Evolutionary conservation across 441 rosid species (phyloP).

Genomic region (Isatis lusitanica): DNA sequence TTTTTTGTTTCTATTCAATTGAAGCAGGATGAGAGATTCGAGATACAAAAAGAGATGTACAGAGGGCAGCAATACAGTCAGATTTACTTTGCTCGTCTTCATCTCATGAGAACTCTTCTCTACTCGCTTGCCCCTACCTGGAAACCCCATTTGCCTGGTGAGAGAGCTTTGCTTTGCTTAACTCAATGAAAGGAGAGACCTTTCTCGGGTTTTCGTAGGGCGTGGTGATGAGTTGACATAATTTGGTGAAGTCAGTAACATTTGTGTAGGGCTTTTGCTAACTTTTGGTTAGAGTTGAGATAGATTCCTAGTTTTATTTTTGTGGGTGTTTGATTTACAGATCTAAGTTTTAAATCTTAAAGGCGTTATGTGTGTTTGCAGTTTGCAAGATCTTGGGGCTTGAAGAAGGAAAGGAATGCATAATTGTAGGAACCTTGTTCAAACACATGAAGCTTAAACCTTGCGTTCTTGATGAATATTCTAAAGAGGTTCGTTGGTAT

Average conservation of each 20-base stretch:
- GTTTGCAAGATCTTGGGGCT: conserved; percentile 84
- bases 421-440: conserved; percentile 85
- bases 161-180: conserved; percentile 1
- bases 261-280: not conserved
- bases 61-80: conserved; percentile 96
- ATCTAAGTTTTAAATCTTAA: not conserved
- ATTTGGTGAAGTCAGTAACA: not conserved
- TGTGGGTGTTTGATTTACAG: not conserved
- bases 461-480: conserved; percentile 91
- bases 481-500: conserved; percentile 67
- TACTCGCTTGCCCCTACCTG: conserved; percentile 74
- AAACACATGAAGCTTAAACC: conserved; percentile 98
- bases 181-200: not conserved
- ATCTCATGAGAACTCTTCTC: conserved; percentile 73
- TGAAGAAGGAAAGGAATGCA: conserved; percentile 85
- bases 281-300: not conserved
- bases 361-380: conserved; percentile 29
- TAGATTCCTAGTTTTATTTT: not conserved
- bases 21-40: conserved; percentile 72
- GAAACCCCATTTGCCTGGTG: conserved; percentile 81
- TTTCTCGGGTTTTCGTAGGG: not conserved
- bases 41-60: conserved; percentile 70
- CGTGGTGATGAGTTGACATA: not conserved
- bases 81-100: conserved; percentile 89
- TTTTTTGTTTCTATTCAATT: not conserved